Evolutionary conservation across 106 monocot species (phyloP).

Genomic region (Triglochin maritima): DNA sequence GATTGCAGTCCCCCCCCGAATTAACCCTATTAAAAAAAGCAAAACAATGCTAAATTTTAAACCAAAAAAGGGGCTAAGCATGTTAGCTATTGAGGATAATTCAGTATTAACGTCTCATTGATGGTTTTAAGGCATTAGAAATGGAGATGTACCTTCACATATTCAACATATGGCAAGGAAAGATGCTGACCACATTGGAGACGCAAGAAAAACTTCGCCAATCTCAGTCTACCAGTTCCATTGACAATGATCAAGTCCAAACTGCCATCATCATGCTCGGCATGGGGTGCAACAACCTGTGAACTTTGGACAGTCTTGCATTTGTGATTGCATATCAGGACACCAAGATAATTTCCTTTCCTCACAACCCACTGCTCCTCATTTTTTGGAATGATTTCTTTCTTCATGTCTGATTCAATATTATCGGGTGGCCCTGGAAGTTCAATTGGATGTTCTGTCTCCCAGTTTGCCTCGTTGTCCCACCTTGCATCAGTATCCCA

Average conservation of each 20-base stretch:
- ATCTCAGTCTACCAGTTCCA: constrained; percentile 67
- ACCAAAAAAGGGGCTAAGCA: no score
- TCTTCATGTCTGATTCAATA: constrained; percentile 19
- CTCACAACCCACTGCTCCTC: constrained; percentile 70
- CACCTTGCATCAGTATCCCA: constrained; percentile 59
- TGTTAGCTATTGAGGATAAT: no score
- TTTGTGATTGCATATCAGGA: constrained; percentile 84
- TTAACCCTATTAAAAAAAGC: no score
- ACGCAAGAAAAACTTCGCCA: constrained; percentile 59
- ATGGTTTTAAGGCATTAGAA: no score
- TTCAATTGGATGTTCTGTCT: constrained; percentile 39
- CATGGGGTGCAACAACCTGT: constrained; percentile 80
- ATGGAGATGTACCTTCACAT: constrained; percentile 64
- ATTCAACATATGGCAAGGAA: constrained; percentile 82
- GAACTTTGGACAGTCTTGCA: constrained; percentile 91
- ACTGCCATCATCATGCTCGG: constrained; percentile 67
- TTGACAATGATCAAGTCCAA: constrained; percentile 74
- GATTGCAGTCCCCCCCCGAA: no score
- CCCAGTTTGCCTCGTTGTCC: constrained; percentile 39
- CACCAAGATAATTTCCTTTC: constrained; percentile 74
- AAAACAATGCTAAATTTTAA: no score
- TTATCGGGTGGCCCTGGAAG: constrained; percentile 40
- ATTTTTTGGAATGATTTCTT: constrained; percentile 30
- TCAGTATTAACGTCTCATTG: no score
- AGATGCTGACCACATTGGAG: constrained; percentile 78